Percentiles rank a stretch among this genome's conserved stretches.
Conservation (phyloP, 1,284 basidiomycete species). For the Melampsora americana region DNA sequence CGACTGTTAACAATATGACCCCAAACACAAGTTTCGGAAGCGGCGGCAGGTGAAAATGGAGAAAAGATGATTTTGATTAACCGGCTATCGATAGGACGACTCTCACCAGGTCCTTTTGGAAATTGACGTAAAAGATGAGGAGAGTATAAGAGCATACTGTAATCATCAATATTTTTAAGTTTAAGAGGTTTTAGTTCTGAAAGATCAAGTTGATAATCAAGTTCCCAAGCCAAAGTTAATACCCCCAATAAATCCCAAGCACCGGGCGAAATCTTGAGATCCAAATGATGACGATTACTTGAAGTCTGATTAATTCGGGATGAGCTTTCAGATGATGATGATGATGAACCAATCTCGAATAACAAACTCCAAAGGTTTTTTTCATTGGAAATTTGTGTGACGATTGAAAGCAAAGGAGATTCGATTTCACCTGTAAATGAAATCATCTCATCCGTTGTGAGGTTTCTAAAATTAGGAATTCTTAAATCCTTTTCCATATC, state of each 20-base stretch:
- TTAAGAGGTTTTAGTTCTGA: neutral
- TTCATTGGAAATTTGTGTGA: neutral
- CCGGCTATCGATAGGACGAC: slow-evolving; percentile 14
- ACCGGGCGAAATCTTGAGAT: slow-evolving; percentile 13
- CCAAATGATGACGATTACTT: neutral
- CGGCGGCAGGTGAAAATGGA: slow-evolving; percentile 11
- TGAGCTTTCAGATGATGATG: neutral
- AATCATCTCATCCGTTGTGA: neutral
- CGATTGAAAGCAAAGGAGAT: neutral
- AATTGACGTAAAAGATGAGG: slow-evolving; percentile 33
- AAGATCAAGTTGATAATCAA: slow-evolving; percentile 18
- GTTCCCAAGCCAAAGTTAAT: slow-evolving; percentile 28
- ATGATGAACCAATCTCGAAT: neutral
- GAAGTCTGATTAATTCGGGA: neutral
- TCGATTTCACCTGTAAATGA: neutral
- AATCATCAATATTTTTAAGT: neutral
- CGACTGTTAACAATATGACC: slow-evolving; percentile 15
- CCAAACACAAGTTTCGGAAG: slow-evolving; percentile 18
- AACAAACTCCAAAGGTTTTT: slow-evolving; percentile 19
- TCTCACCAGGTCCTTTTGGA: neutral
- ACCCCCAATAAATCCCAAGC: slow-evolving; percentile 33
- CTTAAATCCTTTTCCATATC: neutral
- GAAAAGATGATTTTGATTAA: slow-evolving; percentile 31
- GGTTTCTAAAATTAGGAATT: neutral
- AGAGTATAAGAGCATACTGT: neutral